These are phyloP conservation scores for Botrytis galanthina DNA, from an alignment of 2,329 filamentous ascomycete species.

Conservation along the genomic window DNA sequence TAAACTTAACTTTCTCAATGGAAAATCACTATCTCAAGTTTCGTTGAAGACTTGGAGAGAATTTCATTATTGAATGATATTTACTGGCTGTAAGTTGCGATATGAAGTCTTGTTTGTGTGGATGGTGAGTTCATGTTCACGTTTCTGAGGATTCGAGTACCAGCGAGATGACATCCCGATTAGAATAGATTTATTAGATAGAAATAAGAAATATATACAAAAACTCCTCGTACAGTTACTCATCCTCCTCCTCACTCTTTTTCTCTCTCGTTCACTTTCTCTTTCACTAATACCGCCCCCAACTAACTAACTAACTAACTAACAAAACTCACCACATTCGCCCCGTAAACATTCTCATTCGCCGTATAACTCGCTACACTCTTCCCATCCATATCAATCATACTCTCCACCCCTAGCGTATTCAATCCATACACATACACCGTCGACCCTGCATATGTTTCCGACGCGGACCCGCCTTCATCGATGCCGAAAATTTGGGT, in stretches of 20 bases:
- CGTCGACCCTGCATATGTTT: constrained; percentile 8
- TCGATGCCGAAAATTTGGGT: constrained; percentile 30
- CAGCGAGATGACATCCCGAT: too few relatives aligned
- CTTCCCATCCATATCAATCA: constrained; percentile 26
- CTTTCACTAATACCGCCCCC: background rate
- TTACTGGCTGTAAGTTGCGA: too few relatives aligned
- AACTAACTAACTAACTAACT: constrained; percentile 10
- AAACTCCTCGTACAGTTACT: too few relatives aligned
- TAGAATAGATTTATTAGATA: rapidly evolving
- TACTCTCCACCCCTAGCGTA: constrained; percentile 28
- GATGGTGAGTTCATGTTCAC: too few relatives aligned
- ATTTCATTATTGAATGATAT: too few relatives aligned
- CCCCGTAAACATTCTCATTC: constrained; percentile 27
- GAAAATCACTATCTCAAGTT: too few relatives aligned
- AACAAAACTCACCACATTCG: constrained; percentile 27
- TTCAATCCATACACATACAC: constrained; percentile 29
- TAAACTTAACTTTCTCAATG: too few relatives aligned
- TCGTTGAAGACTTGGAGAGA: too few relatives aligned
- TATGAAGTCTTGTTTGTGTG: too few relatives aligned
- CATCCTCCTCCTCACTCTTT: background rate
- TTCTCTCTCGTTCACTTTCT: rapidly evolving
- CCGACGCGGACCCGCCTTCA: constrained; percentile 1
- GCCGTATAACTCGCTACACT: constrained; percentile 22
- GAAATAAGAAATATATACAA: background rate
- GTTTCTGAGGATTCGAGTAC: too few relatives aligned